Conservation (phyloP, 2,329 filamentous ascomycete genomes). For the Alternaria brassicae region DNA sequence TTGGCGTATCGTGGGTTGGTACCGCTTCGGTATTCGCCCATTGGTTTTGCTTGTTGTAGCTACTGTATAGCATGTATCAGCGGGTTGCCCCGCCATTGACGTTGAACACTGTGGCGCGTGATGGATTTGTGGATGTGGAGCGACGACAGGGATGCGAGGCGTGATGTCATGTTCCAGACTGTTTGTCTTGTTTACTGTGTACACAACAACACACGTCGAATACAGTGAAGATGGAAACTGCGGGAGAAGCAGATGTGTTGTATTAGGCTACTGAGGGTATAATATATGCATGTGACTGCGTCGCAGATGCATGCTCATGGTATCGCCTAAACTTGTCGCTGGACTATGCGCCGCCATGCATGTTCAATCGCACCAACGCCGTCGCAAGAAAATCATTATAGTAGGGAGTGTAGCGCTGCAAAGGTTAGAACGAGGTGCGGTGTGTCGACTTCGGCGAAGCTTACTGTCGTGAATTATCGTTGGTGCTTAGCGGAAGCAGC, state of each 20-base stretch:
- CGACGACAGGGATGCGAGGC: constrained; percentile 15
- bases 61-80: not conserved
- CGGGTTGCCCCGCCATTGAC: constrained; percentile 24
- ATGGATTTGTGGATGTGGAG: constrained; percentile 17
- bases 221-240: no score
- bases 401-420: not conserved
- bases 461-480: constrained; percentile 40
- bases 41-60: constrained; percentile 12
- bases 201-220: no score
- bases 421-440: not conserved
- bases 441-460: not conserved
- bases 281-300: constrained; percentile 1
- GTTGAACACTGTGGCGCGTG: constrained; percentile 17
- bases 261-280: constrained; percentile 22
- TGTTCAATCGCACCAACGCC: constrained; percentile 20
- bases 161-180: constrained; percentile 17
- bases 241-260: not conserved
- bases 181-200: not conserved
- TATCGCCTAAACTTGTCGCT: not conserved
- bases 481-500: constrained; percentile 59
- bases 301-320: not conserved
- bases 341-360: constrained; percentile 1
- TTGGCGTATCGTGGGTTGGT: constrained; percentile 32
- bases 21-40: constrained; percentile 37
- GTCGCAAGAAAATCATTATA: constrained; percentile 14